A percentile compares a stretch with the other conserved stretches of the same genome.
Evolutionary conservation across 805 yeast species (phyloP).

Genomic region (Saccharomycopsis amapae): DNA sequence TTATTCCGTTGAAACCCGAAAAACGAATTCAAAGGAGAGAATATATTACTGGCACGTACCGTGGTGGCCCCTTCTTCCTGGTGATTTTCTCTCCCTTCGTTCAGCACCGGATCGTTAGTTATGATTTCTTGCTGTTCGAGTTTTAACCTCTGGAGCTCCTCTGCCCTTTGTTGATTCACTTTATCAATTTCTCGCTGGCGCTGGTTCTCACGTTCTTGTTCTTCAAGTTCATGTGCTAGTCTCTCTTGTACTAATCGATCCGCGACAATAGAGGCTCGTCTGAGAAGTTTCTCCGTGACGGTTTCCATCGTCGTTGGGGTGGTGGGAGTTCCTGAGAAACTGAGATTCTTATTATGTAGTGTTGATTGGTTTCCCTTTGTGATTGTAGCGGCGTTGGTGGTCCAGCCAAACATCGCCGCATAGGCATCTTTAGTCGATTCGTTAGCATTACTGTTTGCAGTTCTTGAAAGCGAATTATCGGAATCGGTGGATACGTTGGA

Average conservation of each 20-base stretch:
- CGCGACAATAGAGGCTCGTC: constrained; percentile 12
- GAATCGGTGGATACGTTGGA: no score
- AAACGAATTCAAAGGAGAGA: constrained; percentile 15
- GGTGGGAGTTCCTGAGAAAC: background rate
- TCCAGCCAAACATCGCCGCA: constrained; percentile 22
- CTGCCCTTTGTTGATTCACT: background rate
- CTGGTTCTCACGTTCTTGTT: constrained; percentile 5
- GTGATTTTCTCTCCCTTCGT: background rate
- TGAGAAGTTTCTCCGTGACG: constrained; percentile 12
- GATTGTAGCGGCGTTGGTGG: constrained; percentile 4
- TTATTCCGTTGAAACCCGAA: constrained; percentile 9
- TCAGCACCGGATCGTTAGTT: no score
- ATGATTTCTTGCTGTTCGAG: no score
- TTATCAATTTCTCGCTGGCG: background rate
- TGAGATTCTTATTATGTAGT: background rate
- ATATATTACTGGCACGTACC: background rate
- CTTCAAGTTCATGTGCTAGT: constrained; percentile 1
- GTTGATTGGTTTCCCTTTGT: background rate
- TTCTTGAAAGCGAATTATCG: no score
- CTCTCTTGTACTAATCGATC: constrained; percentile 12
- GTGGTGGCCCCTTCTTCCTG: background rate
- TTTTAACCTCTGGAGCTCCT: background rate
- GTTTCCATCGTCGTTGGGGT: background rate
- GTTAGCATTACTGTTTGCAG: no score
- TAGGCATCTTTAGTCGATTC: constrained; percentile 3